Evolutionary conservation across 2,329 filamentous ascomycete species (phyloP), one percentile per base, ranked within the genome.

Genomic region (Ophiocordyceps polyrhachis-furcata): DNA sequence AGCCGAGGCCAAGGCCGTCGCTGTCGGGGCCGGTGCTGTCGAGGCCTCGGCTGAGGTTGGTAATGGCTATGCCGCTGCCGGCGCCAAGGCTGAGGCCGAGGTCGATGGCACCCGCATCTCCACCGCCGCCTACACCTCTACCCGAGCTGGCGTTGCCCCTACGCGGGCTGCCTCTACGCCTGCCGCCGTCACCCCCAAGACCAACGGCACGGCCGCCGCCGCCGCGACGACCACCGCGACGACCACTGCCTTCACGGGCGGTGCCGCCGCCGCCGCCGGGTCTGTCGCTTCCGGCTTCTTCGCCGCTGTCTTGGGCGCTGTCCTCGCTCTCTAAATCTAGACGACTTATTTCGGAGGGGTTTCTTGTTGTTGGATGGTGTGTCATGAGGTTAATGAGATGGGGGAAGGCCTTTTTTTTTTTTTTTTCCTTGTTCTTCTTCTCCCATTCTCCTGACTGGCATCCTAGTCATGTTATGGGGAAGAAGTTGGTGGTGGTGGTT

Each of bases 251-350:
- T 7, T 38, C n/a, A 38, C 14, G 35, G 21, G 32, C 6, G 21
- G 32, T 4, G 21, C 21, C 14, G 9, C 19, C 9, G 17, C 43
- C 13, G 35, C 11, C 21, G 25, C 25, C 8, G 25, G 25, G 6
- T 25, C 21, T 12, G 32, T 43, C 9, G 47, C 41, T 4, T 53
- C 52, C 3, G 56, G 52, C 15, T 46, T 56, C 23, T 51, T 53
- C 28, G n/a, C 41, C 14, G 43, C 28, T 15, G 38, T 28, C 14
- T 19, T 28, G 8, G 43, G 25, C n/a, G 43, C 43, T 32, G 43
- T 40, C 23, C 17, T 45, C 17, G 28, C 40, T 35, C 21, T 28
- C 21, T 38, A 23, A 35, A 14, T 37, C 9, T 25, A 25, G 23
- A 25, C 14, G 31, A 2, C n/a, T n/a, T 37, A 2, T 1, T 17